phyloP scores from a whole-genome alignment of 495 filamentous ascomycete species.

The Penicillium waksmanii region DNA sequence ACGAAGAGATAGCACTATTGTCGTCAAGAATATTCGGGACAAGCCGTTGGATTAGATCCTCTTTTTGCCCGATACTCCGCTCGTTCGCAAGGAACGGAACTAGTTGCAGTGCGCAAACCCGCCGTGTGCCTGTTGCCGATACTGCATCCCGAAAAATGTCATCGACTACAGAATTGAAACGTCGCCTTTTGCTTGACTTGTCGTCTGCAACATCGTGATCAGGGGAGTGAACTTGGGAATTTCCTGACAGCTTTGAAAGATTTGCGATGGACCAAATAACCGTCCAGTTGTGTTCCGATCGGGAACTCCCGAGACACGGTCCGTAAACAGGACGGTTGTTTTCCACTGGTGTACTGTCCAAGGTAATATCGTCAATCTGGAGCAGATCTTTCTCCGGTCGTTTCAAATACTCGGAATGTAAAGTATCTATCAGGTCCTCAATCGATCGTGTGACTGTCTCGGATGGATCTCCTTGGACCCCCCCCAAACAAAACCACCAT shows the following conservation, averaged over 20 bases:
- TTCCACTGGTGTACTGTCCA: constrained; percentile 39
- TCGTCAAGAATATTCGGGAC: constrained; percentile 58
- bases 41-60: constrained; percentile 51
- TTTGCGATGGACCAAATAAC: constrained; percentile 45
- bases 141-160: constrained; percentile 65
- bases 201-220: constrained; percentile 24
- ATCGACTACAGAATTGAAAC: constrained; percentile 58
- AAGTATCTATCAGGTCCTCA: constrained; percentile 60
- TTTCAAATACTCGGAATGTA: constrained; percentile 73
- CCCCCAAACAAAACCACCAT: constrained; percentile 36
- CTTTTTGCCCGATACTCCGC: constrained; percentile 44
- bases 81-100: constrained; percentile 67
- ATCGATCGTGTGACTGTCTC: constrained; percentile 37
- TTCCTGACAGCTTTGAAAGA: constrained; percentile 37
- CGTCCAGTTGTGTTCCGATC: constrained; percentile 55
- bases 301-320: constrained; percentile 44
- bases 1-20: constrained; percentile 55
- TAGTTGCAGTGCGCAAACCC: constrained; percentile 75
- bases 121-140: constrained; percentile 55
- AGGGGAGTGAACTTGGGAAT: constrained; percentile 18
- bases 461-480: constrained; percentile 30
- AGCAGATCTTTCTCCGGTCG: constrained; percentile 73
- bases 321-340: constrained; percentile 33
- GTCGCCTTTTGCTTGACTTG: constrained; percentile 60
- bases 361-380: constrained; percentile 73